A percentile compares a stretch with the other conserved stretches of the same genome.
These are phyloP conservation scores for Discostella stelligeroides DNA, from an alignment of 108 stramenopile species.

Conservation along the genomic window DNA sequence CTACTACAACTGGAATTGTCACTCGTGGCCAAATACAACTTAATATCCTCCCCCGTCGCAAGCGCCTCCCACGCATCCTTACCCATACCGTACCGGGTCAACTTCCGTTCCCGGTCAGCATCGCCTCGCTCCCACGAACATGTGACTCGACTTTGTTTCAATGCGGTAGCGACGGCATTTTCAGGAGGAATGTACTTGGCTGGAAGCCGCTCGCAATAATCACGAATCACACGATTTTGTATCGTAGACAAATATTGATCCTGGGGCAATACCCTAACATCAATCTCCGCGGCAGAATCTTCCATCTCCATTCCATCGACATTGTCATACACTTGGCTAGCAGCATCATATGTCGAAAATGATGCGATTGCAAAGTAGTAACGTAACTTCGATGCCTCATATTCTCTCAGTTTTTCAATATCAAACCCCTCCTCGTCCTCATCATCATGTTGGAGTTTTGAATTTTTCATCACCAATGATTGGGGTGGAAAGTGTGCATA, in stretches of 20 bases:
- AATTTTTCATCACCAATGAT: constrained; percentile 34
- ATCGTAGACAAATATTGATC: constrained; percentile 65
- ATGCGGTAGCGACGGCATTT: constrained; percentile 82
- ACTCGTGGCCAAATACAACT: constrained; percentile 84
- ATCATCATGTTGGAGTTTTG: constrained; percentile 10
- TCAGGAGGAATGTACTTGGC: constrained; percentile 88
- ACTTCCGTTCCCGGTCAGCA: constrained; percentile 72
- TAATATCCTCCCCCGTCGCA: constrained; percentile 83
- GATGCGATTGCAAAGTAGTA: constrained; percentile 97
- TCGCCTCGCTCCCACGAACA: constrained; percentile 99
- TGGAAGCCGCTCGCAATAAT: constrained; percentile 74
- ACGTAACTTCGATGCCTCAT: constrained; percentile 92
- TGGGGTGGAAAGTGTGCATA: constrained; percentile 49
- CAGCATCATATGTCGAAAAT: constrained; percentile 70
- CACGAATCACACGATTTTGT: constrained; percentile 68
- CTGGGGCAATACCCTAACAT: constrained; percentile 87
- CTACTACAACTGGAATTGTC: constrained; percentile 77
- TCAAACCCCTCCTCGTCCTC: constrained; percentile 75
- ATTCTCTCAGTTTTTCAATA: constrained; percentile 90
- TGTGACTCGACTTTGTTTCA: constrained; percentile 90
- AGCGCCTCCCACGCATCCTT: constrained; percentile 78
- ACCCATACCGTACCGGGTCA: constrained; percentile 68
- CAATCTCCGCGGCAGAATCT: constrained; percentile 87
- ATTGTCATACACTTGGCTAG: constrained; percentile 85
- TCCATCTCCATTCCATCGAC: constrained; percentile 97